Percentiles rank a stretch among this genome's conserved stretches.
Conservation (phyloP, 805 yeast genomes). For the Wickerhamiella brachini region DNA sequence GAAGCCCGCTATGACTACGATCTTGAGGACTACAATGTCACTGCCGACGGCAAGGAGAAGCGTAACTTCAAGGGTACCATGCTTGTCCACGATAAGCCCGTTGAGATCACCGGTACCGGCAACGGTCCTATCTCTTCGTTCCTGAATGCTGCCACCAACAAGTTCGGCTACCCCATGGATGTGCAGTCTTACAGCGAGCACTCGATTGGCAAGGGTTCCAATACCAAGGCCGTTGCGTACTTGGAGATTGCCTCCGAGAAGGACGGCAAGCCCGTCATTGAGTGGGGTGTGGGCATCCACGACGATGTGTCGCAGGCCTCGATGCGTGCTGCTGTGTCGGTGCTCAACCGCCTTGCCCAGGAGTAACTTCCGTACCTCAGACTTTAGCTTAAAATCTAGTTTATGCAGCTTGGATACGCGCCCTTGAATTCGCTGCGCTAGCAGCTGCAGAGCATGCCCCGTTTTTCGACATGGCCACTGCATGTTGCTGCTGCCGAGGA, state of each 20-base stretch:
- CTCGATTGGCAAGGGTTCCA: slow-evolving; percentile 60
- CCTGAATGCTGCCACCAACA: slow-evolving; percentile 41
- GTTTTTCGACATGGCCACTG: no score
- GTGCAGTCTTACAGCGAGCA: slow-evolving; percentile 68
- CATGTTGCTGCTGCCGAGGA: no score
- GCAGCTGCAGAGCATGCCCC: no score
- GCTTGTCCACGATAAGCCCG: slow-evolving; percentile 29
- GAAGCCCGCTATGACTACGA: slow-evolving; percentile 29
- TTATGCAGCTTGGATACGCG: no score
- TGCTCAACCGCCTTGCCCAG: slow-evolving; percentile 22
- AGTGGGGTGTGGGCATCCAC: slow-evolving; percentile 90
- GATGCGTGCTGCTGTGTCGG: slow-evolving; percentile 34
- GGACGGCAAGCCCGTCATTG: slow-evolving; percentile 26
- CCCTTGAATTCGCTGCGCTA: no score
- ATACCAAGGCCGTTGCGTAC: slow-evolving; percentile 66
- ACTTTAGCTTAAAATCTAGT: no score
- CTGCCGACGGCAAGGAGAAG: slow-evolving; percentile 32
- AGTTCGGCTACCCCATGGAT: slow-evolving; percentile 37
- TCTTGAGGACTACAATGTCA: slow-evolving; percentile 32
- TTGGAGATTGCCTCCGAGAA: slow-evolving; percentile 42
- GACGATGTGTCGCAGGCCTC: slow-evolving; percentile 85
- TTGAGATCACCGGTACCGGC: slow-evolving; percentile 44
- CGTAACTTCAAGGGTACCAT: slow-evolving; percentile 16
- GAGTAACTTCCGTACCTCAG: no score
- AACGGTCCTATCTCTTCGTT: slow-evolving; percentile 78